Conservation (phyloP, 768 basidiomycete genomes). For the Leucocoprinus leucothites region DNA sequence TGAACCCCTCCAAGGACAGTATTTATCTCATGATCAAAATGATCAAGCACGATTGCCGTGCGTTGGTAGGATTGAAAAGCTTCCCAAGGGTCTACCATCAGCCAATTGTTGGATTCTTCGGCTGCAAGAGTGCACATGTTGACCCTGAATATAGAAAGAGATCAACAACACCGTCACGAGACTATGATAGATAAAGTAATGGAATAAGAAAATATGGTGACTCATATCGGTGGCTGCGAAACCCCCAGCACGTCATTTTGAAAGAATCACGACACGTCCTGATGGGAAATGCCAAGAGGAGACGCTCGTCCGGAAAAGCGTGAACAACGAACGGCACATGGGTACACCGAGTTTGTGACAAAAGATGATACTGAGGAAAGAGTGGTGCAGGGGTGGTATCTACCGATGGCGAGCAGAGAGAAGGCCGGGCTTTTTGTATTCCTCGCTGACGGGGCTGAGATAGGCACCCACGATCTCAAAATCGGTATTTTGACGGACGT, state of each 20-base stretch:
- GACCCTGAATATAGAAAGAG: constrained; percentile 50
- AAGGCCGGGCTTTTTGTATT: constrained; percentile 95
- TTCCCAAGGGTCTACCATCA: constrained; percentile 99
- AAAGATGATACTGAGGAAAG: neutral
- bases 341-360: neutral
- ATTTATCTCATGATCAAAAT: constrained; percentile 96
- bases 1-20: constrained; percentile 74
- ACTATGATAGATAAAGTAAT: constrained; percentile 6
- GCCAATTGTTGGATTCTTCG: constrained; percentile 87
- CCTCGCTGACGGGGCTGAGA: constrained; percentile 92
- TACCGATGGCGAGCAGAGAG: constrained; percentile 87
- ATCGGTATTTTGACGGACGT: constrained; percentile 84
- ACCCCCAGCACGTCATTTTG: constrained; percentile 17
- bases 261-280: constrained; percentile 10
- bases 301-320: neutral
- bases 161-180: constrained; percentile 20
- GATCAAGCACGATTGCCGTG: constrained; percentile 95
- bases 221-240: neutral
- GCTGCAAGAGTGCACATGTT: constrained; percentile 88
- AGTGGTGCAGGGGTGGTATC: constrained; percentile 27
- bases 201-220: neutral
- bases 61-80: constrained; percentile 93
- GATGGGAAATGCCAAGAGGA: constrained; percentile 13
- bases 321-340: neutral
- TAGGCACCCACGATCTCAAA: constrained; percentile 96